Evolutionary conservation across 257 asterid species (phyloP).

Genomic region (Solanum chmielewskii): DNA sequence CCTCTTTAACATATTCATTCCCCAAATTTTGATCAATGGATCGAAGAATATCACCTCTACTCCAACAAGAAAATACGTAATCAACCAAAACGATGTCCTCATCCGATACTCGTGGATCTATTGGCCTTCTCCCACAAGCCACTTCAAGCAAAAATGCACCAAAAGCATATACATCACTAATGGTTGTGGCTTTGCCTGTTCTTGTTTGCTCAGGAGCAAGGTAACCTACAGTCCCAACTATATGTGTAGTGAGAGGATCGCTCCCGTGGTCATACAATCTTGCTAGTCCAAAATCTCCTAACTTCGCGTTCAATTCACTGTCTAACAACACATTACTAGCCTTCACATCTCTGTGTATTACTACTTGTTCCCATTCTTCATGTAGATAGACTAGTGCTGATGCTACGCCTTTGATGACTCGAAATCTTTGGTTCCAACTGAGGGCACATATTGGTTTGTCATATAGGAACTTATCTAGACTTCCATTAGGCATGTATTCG

Average conservation of each 20-base stretch:
- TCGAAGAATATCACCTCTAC: slow-evolving; percentile 24
- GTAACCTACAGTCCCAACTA: slow-evolving; percentile 13
- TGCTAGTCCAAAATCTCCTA: not conserved
- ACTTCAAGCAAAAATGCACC: slow-evolving; percentile 67
- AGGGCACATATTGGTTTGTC: not conserved
- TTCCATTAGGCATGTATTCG: slow-evolving; percentile 24
- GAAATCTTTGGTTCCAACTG: not conserved
- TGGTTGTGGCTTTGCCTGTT: slow-evolving; percentile 17
- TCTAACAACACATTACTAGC: slow-evolving; percentile 55
- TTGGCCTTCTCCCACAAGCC: slow-evolving; percentile 54
- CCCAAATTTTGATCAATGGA: slow-evolving; percentile 36
- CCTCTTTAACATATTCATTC: slow-evolving; percentile 17
- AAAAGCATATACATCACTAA: slow-evolving; percentile 48
- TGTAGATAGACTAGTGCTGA: slow-evolving; percentile 39
- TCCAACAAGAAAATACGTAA: slow-evolving; percentile 35
- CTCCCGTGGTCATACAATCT: not conserved
- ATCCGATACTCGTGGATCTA: slow-evolving; percentile 12
- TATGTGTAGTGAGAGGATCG: not conserved
- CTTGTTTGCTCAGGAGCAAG: slow-evolving; percentile 45
- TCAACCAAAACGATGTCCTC: slow-evolving; percentile 34
- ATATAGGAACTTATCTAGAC: slow-evolving; percentile 29
- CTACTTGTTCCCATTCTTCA: slow-evolving; percentile 61
- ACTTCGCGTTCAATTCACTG: slow-evolving; percentile 28
- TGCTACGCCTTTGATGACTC: slow-evolving; percentile 4
- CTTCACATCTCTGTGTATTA: slow-evolving; percentile 60